Percentiles rank a stretch among this genome's conserved stretches.
Conservation (phyloP, 768 basidiomycete species). For the Boletus rex-veris region DNA sequence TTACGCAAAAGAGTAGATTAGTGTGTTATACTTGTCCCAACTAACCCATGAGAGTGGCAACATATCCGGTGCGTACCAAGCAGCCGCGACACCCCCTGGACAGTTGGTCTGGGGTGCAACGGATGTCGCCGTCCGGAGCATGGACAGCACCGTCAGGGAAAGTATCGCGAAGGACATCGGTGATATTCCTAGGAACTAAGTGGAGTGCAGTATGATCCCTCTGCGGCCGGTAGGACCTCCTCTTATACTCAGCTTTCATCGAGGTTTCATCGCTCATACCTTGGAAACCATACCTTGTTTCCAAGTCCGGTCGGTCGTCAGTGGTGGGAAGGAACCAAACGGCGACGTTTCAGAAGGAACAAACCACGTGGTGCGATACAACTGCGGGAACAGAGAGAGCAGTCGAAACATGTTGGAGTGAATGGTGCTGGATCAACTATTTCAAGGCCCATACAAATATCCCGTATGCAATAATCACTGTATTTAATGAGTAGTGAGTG, state of each 20-base stretch:
- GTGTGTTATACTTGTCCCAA: constrained; percentile 66
- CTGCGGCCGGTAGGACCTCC: neutral
- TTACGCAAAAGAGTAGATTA: constrained; percentile 67
- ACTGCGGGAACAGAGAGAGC: neutral
- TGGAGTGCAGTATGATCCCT: neutral
- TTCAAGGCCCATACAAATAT: neutral
- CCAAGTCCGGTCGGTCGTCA: neutral
- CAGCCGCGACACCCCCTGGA: constrained; percentile 37
- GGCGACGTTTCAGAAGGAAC: neutral
- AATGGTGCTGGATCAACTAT: neutral
- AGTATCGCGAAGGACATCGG: constrained; percentile 2
- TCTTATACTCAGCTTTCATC: constrained; percentile 5
- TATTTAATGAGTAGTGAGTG: neutral
- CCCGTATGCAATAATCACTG: too few species aligned
- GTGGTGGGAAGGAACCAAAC: neutral
- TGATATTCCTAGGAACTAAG: neutral
- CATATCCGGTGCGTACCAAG: constrained; percentile 50
- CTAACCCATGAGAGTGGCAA: constrained; percentile 52
- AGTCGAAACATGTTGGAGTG: neutral
- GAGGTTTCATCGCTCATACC: neutral
- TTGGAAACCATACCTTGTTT: neutral
- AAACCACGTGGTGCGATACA: neutral
- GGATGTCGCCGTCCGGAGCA: neutral
- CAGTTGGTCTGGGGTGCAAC: neutral
- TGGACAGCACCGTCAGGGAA: constrained; percentile 2